These are phyloP conservation scores for Kalanchoe fedtschenkoi DNA, from an alignment of 164 flowering plant species.

Conservation along the genomic window DNA sequence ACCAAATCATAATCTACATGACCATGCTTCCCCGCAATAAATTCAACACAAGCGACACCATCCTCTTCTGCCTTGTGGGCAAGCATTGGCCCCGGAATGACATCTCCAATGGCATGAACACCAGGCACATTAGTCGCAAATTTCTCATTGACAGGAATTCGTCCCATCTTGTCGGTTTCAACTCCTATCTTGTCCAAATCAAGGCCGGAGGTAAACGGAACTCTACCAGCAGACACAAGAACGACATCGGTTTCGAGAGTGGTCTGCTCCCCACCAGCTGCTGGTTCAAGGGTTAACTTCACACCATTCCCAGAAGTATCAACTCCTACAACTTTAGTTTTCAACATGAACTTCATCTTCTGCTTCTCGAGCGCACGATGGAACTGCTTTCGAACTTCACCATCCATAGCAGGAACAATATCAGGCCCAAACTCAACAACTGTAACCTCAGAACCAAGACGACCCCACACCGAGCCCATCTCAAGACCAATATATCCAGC, in stretches of 20 bases:
- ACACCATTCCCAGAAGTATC: conserved; percentile 56
- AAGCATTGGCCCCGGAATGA: conserved; percentile 85
- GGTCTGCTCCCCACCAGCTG: conserved; percentile 75
- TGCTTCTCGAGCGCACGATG: conserved; percentile 83
- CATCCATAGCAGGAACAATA: conserved; percentile 81
- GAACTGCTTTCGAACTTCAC: conserved; percentile 68
- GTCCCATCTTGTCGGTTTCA: conserved; percentile 65
- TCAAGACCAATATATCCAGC: conserved; percentile 90
- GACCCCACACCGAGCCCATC: conserved; percentile 89
- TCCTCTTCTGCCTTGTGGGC: conserved; percentile 97
- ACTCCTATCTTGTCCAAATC: conserved; percentile 63
- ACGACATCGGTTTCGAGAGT: conserved; percentile 67
- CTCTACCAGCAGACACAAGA: conserved; percentile 27
- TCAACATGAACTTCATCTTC: conserved; percentile 78
- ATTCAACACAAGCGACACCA: conserved; percentile 91
- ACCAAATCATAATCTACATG: conserved; percentile 86
- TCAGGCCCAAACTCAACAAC: conserved; percentile 83
- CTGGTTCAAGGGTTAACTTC: conserved; percentile 69
- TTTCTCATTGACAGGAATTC: conserved; percentile 47
- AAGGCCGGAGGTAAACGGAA: conserved; percentile 36
- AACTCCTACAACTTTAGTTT: conserved; percentile 76
- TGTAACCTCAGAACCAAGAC: conserved; percentile 79
- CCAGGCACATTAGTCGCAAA: conserved; percentile 61
- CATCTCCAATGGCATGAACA: conserved; percentile 83
- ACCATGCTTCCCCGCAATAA: conserved; percentile 76